Conservation (phyloP, 208 protist species). For the Leishmania aethiopica region DNA sequence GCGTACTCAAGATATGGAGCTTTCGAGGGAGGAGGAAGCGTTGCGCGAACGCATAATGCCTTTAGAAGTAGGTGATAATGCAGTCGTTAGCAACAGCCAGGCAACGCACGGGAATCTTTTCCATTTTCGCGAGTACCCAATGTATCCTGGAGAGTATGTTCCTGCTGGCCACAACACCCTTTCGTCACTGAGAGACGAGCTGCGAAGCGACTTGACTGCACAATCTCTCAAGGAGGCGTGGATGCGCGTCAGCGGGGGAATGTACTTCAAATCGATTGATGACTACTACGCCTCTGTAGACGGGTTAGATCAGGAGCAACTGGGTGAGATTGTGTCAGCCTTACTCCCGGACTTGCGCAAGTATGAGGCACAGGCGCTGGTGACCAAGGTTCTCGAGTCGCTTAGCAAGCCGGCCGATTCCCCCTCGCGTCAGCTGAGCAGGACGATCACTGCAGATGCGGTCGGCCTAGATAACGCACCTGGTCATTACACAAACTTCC, state of each 20-base stretch:
- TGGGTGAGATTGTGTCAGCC: constrained; percentile 86
- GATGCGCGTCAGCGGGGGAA: constrained; percentile 84
- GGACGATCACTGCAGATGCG: constrained; percentile 85
- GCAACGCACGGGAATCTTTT: constrained; percentile 88
- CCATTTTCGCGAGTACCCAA: constrained; percentile 90
- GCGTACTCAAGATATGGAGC: constrained; percentile 64
- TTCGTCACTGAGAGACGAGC: constrained; percentile 83
- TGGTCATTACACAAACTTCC: constrained; percentile 91
- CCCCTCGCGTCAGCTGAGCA: constrained; percentile 66
- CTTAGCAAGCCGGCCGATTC: constrained; percentile 77
- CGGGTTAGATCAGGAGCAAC: constrained; percentile 83
- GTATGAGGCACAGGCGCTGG: constrained; percentile 78
- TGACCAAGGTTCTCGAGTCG: constrained; percentile 80
- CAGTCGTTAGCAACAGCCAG: constrained; percentile 65
- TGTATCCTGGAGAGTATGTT: constrained; percentile 93
- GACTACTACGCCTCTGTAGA: constrained; percentile 89
- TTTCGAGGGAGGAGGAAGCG: constrained; percentile 77
- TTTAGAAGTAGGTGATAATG: constrained; percentile 64
- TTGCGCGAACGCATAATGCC: constrained; percentile 72
- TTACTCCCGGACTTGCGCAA: constrained; percentile 69
- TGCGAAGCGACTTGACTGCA: constrained; percentile 78
- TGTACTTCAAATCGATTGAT: constrained; percentile 79
- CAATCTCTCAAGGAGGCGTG: constrained; percentile 90
- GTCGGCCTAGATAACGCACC: constrained; percentile 87
- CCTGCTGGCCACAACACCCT: constrained; percentile 86